These are phyloP conservation scores for Colletotrichum echinochloae DNA, from an alignment of 2,329 filamentous ascomycete genomes.

Conservation along the genomic window DNA sequence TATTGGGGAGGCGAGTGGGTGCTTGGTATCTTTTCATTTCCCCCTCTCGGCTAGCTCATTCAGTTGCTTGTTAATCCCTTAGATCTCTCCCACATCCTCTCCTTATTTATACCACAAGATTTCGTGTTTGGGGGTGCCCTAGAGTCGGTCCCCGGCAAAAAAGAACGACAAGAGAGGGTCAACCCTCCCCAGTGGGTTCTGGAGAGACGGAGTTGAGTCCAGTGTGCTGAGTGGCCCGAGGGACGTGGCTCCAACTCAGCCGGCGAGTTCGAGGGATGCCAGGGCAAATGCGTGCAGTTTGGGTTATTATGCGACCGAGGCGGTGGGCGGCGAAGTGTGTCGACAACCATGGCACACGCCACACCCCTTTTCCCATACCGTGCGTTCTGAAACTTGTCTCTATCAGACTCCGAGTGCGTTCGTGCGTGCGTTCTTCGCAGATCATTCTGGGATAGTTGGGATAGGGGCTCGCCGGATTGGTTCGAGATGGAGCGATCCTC, in stretches of 20 bases:
- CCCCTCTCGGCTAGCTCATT: background rate
- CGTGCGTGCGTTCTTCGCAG: background rate
- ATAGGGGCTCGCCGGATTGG: background rate
- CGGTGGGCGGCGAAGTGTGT: conserved; percentile 19
- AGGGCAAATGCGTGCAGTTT: conserved; percentile 9
- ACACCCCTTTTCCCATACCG: background rate
- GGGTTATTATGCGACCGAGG: conserved; percentile 34
- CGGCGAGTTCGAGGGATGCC: background rate
- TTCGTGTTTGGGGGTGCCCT: conserved; percentile 11
- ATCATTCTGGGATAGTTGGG: background rate
- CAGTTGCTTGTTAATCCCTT: conserved; percentile 12
- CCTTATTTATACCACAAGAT: conserved; percentile 27
- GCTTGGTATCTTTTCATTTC: conserved; percentile 10
- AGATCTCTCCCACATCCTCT: conserved; percentile 24
- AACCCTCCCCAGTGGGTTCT: conserved; percentile 6
- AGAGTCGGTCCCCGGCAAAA: conserved; percentile 26
- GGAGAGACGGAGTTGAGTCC: background rate
- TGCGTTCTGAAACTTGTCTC: background rate
- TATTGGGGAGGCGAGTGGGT: background rate
- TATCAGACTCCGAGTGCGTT: background rate
- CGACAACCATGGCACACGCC: background rate
- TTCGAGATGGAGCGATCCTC: conserved; percentile 1
- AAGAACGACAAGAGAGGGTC: conserved; percentile 23
- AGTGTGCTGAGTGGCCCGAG: conserved; percentile 8
- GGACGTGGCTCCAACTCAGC: background rate